Base-by-base conservation (phyloP, 768 basidiomycete genomes). In the Amyloporia xantha region DNA sequence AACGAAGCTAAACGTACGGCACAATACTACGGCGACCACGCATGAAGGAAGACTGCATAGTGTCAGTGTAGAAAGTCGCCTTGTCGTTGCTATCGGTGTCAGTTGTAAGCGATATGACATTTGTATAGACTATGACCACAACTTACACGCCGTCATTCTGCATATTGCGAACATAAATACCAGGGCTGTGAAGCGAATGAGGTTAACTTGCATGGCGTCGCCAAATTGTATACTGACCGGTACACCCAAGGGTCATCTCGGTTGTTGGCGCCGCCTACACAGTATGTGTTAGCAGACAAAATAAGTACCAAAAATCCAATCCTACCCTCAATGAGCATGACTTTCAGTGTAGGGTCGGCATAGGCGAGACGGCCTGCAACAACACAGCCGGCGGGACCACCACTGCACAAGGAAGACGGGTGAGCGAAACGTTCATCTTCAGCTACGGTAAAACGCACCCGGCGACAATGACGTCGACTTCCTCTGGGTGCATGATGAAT, bases 231-330 rank as follows among this genome's bases (percentile, higher is more conserved):
- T 11, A 35, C 64, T 28, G 55, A 74, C 74, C 79, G 69, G 62
- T 84, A 85, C 43, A 86, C 84, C 82, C 81, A 84, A 38, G 82
- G 83, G 52, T 85, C 83, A 55, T 84, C 82, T 12, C 79, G 71
- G 66, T 84, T 85, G 70, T 84, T 84, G 17, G 79, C 78, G 49
- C 83, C 82, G 47, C 72, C 81, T 82, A 26, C 30, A 33, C 9
- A 33, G 7, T 33, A 15, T 33, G 7, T 17, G 11, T 40, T 4
- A 52, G 38, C 38, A 19, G 38, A 39, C 15, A 19, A 27, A 19
- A 25, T 25, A 33, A 33, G 7, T 33, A 15, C 9, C 9, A 33
- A 7, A 33, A 33, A 7, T n/a, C n/a, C 25, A 1, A 17, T 21
- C 63, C 19, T 47, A 77, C 81, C 84, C 71, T 85, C 84, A 50